phyloP scores from a whole-genome alignment of 495 filamentous ascomycete species.

The Penicillium bialowiezense region DNA sequence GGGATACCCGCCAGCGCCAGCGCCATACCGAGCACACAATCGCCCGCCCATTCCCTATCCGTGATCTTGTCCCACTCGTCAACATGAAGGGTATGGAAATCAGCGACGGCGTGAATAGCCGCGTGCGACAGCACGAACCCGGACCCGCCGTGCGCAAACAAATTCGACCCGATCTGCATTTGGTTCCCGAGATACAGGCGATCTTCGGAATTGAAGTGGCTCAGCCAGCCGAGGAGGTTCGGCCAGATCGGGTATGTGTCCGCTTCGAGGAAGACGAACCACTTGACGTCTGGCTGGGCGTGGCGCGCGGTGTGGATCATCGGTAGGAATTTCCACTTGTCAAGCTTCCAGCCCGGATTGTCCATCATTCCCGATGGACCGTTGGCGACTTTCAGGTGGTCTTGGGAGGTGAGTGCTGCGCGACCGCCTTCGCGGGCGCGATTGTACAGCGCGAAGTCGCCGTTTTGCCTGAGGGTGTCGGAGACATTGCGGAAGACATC shows the following conservation, averaged over 20 bases:
- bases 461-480: conserved; percentile 24
- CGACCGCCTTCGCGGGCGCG: conserved; percentile 35
- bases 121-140: conserved; percentile 54
- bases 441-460: conserved; percentile 46
- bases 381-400: conserved; percentile 31
- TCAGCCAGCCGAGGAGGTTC: conserved; percentile 57
- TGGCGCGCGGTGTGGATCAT: conserved; percentile 57
- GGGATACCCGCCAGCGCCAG: conserved; percentile 32
- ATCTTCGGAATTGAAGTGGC: conserved; percentile 42
- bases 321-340: conserved; percentile 71
- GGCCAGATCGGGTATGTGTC: conserved; percentile 67
- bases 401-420: conserved; percentile 25
- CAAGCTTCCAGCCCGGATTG: conserved; percentile 59
- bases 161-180: conserved; percentile 40
- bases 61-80: conserved; percentile 31
- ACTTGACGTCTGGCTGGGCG: conserved; percentile 50
- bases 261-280: conserved; percentile 68
- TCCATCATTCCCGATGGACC: conserved; percentile 31
- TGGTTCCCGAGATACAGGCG: conserved; percentile 55
- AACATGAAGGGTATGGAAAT: conserved; percentile 11
- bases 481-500: conserved; percentile 45
- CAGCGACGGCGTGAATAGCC: conserved; percentile 28
- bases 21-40: conserved; percentile 45
- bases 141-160: conserved; percentile 66
- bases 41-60: conserved; percentile 35